Evolutionary conservation across 2,329 filamentous ascomycete species (phyloP).

Genomic region (Colletotrichum incanum): DNA sequence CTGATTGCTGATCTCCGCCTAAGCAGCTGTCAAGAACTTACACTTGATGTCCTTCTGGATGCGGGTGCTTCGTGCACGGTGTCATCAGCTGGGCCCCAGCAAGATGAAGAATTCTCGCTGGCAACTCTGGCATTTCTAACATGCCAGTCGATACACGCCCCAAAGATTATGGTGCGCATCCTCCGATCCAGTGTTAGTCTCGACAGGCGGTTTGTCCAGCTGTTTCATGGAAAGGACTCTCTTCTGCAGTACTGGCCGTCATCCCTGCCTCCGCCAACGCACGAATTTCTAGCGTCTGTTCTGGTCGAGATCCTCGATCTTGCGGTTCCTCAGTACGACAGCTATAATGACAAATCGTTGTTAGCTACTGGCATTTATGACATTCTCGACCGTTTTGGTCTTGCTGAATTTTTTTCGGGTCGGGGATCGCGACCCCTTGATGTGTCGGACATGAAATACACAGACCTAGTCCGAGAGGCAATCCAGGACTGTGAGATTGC

Average conservation of each 20-base stretch:
- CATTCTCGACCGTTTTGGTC: neutral
- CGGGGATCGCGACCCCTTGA: neutral
- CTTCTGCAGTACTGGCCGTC: conserved; percentile 25
- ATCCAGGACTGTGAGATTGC: conserved; percentile 7
- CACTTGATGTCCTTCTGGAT: conserved; percentile 50
- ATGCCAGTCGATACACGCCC: conserved; percentile 17
- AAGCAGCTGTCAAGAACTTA: conserved; percentile 42
- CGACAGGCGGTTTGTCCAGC: conserved; percentile 13
- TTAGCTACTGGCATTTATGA: conserved; percentile 14
- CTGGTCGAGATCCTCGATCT: conserved; percentile 22
- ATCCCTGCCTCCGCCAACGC: neutral
- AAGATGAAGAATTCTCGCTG: conserved; percentile 23
- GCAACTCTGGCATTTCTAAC: conserved; percentile 28
- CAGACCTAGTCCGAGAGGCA: conserved; percentile 2
- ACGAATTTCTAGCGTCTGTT: conserved; percentile 5
- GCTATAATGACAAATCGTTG: neutral
- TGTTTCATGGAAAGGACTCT: conserved; percentile 17
- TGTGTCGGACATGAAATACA: neutral
- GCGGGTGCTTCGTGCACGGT: conserved; percentile 39
- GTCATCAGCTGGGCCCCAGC: conserved; percentile 1
- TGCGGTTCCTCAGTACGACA: neutral
- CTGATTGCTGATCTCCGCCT: neutral
- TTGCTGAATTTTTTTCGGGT: neutral
- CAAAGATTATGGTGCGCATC: neutral
- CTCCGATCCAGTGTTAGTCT: neutral